Conservation (phyloP, 2,329 filamentous ascomycete genomes). For the Didymella keratinophila region DNA sequence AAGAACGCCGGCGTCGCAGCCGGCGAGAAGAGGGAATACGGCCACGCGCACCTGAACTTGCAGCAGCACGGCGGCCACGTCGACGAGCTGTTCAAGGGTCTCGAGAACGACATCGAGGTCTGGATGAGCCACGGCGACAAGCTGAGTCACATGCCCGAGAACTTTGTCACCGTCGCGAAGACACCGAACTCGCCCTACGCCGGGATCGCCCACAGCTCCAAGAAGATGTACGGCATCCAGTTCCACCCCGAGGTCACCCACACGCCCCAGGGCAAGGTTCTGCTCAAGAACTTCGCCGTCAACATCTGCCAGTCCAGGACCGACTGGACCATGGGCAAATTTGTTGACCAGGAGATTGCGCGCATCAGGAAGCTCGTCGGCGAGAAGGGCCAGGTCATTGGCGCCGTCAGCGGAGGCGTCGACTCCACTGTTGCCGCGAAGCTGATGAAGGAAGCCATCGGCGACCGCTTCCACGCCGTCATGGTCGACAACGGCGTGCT, state of each 20-base stretch:
- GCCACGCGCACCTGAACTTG: slow-evolving; percentile 71
- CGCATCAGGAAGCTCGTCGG: slow-evolving; percentile 86
- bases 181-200: slow-evolving; percentile 81
- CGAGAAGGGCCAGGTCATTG: slow-evolving; percentile 80
- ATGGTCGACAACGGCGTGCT: slow-evolving; percentile 88
- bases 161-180: slow-evolving; percentile 76
- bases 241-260: slow-evolving; percentile 89
- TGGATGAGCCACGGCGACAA: slow-evolving; percentile 95
- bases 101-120: slow-evolving; percentile 74
- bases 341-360: slow-evolving; percentile 79
- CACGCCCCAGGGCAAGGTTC: slow-evolving; percentile 71
- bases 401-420: slow-evolving; percentile 82
- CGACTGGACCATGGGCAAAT: slow-evolving; percentile 87
- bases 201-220: slow-evolving; percentile 74
- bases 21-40: slow-evolving; percentile 74
- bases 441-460: slow-evolving; percentile 87
- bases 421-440: slow-evolving; percentile 88
- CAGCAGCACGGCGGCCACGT: slow-evolving; percentile 67
- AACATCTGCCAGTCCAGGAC: slow-evolving; percentile 78
- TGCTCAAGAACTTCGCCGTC: slow-evolving; percentile 85
- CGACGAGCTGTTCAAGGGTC: slow-evolving; percentile 78
- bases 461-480: slow-evolving; percentile 82
- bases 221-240: slow-evolving; percentile 82
- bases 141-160: slow-evolving; percentile 74
- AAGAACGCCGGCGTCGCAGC: slow-evolving; percentile 68